Evolutionary conservation across 495 filamentous ascomycete genomes (phyloP).

Genomic region (Daldinia bambusicola): DNA sequence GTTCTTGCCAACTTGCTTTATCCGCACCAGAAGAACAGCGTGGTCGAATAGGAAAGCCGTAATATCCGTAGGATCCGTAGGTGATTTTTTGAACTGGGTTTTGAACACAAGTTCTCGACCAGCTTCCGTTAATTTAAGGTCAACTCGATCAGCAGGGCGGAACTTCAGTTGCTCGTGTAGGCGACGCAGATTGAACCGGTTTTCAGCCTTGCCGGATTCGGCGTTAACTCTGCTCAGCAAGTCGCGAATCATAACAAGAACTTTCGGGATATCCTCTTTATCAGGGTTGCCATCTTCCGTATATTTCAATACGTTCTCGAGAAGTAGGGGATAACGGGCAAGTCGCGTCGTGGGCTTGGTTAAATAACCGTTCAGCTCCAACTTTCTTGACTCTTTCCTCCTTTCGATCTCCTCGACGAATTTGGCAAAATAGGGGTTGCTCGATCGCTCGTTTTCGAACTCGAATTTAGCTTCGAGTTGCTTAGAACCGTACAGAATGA

Average conservation of each 20-base stretch:
- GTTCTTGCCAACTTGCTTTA: slow-evolving; percentile 89
- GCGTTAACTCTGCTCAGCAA: slow-evolving; percentile 88
- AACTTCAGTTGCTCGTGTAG: slow-evolving; percentile 91
- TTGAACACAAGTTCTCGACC: slow-evolving; percentile 93
- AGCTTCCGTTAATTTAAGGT: slow-evolving; percentile 94
- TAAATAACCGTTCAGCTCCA: slow-evolving; percentile 97
- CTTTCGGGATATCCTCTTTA: slow-evolving; percentile 89
- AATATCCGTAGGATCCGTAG: slow-evolving; percentile 87
- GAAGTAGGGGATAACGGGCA: slow-evolving; percentile 90
- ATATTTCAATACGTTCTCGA: slow-evolving; percentile 92
- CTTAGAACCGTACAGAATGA: slow-evolving; percentile 96
- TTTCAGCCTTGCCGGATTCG: slow-evolving; percentile 96
- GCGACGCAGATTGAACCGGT: slow-evolving; percentile 93
- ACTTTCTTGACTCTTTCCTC: slow-evolving; percentile 93
- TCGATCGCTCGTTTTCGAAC: slow-evolving; percentile 93
- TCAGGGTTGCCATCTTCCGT: slow-evolving; percentile 89
- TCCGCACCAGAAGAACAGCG: slow-evolving; percentile 86
- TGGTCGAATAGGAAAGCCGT: slow-evolving; percentile 97
- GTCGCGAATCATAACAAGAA: slow-evolving; percentile 83
- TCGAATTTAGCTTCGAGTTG: slow-evolving; percentile 97
- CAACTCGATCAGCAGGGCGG: slow-evolving; percentile 84
- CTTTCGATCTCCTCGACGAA: slow-evolving; percentile 98
- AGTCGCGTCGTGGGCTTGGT: slow-evolving; percentile 98
- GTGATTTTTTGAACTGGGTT: slow-evolving; percentile 89
- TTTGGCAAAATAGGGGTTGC: slow-evolving; percentile 84